Conservation (phyloP, 2,329 filamentous ascomycete genomes). For the Passalora sequoiae region DNA sequence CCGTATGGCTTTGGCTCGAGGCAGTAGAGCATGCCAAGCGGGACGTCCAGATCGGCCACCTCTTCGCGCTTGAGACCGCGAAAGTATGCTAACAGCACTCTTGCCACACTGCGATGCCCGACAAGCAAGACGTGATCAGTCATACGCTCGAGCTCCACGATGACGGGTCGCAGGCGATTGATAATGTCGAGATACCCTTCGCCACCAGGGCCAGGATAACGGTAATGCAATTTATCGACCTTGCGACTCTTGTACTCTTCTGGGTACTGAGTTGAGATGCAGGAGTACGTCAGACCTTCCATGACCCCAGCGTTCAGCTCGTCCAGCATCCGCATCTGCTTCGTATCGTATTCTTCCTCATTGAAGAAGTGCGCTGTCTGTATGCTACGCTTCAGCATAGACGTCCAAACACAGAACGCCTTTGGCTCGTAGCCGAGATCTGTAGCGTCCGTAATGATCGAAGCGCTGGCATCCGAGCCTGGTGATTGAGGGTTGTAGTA, state of each 20-base stretch:
- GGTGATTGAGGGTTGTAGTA: constrained; percentile 56
- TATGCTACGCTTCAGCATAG: constrained; percentile 86
- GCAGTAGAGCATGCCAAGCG: constrained; percentile 86
- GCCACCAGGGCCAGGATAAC: constrained; percentile 90
- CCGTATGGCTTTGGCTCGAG: constrained; percentile 97
- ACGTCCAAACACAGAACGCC: constrained; percentile 97
- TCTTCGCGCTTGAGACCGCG: constrained; percentile 85
- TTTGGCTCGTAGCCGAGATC: constrained; percentile 53
- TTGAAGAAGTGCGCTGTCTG: constrained; percentile 87
- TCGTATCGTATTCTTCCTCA: constrained; percentile 92
- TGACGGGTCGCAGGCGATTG: constrained; percentile 88
- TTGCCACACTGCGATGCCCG: constrained; percentile 84
- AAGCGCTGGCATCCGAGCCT: constrained; percentile 10
- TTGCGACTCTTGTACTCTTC: constrained; percentile 77
- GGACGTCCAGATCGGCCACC: constrained; percentile 90
- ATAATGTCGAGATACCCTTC: constrained; percentile 97
- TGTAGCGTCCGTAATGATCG: constrained; percentile 15
- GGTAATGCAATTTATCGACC: constrained; percentile 87
- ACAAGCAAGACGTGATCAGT: constrained; percentile 92
- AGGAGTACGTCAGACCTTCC: constrained; percentile 90
- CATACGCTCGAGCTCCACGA: constrained; percentile 94
- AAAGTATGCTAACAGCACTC: constrained; percentile 93
- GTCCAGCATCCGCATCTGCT: constrained; percentile 68
- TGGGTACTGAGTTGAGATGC: constrained; percentile 73
- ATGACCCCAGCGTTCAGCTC: constrained; percentile 90